These are phyloP conservation scores for Drechslerella stenobrocha DNA, from an alignment of 2,329 filamentous ascomycete genomes.

Conservation along the genomic window DNA sequence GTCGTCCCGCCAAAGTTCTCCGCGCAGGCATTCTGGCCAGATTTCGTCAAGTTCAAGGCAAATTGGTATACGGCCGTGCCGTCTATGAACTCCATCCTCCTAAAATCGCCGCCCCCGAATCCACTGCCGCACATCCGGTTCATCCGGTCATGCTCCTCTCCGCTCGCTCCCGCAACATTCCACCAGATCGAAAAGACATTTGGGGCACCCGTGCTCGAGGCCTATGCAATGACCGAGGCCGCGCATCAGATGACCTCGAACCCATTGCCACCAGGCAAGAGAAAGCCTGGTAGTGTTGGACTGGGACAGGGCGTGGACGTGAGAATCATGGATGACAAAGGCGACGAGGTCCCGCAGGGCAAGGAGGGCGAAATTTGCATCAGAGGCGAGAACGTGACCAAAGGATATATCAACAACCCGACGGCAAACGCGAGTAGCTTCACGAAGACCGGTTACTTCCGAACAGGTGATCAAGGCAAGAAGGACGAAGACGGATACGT, in stretches of 20 bases:
- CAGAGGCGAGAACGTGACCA: slow-evolving; percentile 77
- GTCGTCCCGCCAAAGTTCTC: slow-evolving; percentile 80
- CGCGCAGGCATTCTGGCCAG: slow-evolving; percentile 77
- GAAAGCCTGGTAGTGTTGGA: slow-evolving; percentile 80
- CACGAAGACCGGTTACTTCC: slow-evolving; percentile 76
- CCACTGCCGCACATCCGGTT: slow-evolving; percentile 76
- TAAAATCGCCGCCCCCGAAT: slow-evolving; percentile 70
- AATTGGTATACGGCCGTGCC: slow-evolving; percentile 92
- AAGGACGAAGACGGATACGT: slow-evolving; percentile 79
- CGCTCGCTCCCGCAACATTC: slow-evolving; percentile 78
- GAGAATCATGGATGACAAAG: slow-evolving; percentile 70
- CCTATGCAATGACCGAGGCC: slow-evolving; percentile 91
- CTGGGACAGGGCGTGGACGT: slow-evolving; percentile 81
- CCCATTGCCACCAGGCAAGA: slow-evolving; percentile 69
- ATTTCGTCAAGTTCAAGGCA: slow-evolving; percentile 72
- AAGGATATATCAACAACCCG: slow-evolving; percentile 81
- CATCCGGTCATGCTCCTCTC: slow-evolving; percentile 83
- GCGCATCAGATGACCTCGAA: slow-evolving; percentile 83
- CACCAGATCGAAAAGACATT: slow-evolving; percentile 75
- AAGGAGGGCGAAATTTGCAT: slow-evolving; percentile 81
- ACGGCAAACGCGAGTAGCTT: slow-evolving; percentile 74
- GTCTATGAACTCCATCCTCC: slow-evolving; percentile 85
- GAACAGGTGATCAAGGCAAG: slow-evolving; percentile 84
- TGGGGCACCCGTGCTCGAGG: slow-evolving; percentile 79
- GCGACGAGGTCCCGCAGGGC: slow-evolving; percentile 68